Evolutionary conservation across 1,139 yeast genomes (phyloP), one percentile per base, ranked within the genome.

Genomic region (Taphrina deformans): DNA sequence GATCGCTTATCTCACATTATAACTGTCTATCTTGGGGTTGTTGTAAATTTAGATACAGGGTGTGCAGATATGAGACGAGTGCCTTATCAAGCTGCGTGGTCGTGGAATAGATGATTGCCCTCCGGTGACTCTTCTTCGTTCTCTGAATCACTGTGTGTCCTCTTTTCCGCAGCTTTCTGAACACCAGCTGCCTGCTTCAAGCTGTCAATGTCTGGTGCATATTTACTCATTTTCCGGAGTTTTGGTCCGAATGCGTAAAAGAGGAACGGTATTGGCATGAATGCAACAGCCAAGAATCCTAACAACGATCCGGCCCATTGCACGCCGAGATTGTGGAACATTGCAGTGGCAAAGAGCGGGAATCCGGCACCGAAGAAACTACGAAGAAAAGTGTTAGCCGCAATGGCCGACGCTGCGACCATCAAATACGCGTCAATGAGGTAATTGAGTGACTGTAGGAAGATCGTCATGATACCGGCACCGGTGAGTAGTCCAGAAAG

Each of bases 361-460:
- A 59, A 59, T 3, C 56, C 63, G 9, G 56, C 55, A 0, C 86
- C 89, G 72, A 83, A 77, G 1, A 77, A 75, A 1, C 85, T 79
- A 70, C 88, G 78, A 69, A 79, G 78, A 63, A 83, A 75, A 52
- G 85, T 82, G 72, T 86, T 86, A 9, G 88, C 88, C 14, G 89
- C 89, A 75, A 86, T 76, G 0, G 87, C 89, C n/a, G 88, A 83
- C 0, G 91, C 91, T 21, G 87, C 83, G 67, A 79, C 81, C 14
- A 76, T 74, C 45, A 79, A 75, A 71, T 83, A 85, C 0, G 85
- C 81, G 72, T 82, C 83, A 12, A 82, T 82, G 45, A 85, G 77
- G 69, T 84, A 85, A 53, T 79, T 77, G 70, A 84, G 72, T 71
- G 78, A 71, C 74, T 80, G 74, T 74, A 80, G 68, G 79, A 78